Base-by-base conservation (phyloP, 2,329 filamentous ascomycete species). In the Eutypa lata region DNA sequence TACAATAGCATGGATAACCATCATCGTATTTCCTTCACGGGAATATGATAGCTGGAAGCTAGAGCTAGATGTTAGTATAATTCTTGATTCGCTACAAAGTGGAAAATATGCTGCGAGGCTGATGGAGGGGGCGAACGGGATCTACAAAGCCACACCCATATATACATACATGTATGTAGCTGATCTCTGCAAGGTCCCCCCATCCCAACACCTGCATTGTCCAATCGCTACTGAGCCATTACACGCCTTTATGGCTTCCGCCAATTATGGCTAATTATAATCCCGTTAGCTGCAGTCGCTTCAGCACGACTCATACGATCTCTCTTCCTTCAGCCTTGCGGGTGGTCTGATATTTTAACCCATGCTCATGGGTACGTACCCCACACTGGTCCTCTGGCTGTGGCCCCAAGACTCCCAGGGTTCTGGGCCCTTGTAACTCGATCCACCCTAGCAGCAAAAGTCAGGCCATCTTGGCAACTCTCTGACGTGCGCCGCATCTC, bases 261-360 rank as follows among this genome's bases (percentile, higher is more conserved):
- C 46, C 46, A 48, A 48, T 48, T 21, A 38, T 8, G 14, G 38
- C 19, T 16, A n/a, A 28, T 45, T n/a, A 14, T 28, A 26, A 13
- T 10, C 28, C 48, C 44, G 33, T 38, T 50, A 26, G 42, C 11
- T 10, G 22, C 22, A 45, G 21, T 45, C 22, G 42, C 42, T 45
- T 45, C 42, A 13, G 42, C 42, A 45, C 3, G 14, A 24, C 51
- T 53, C 51, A 50, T 53, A 50, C 51, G 51, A 53, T 53, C 26
- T 50, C 26, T 50, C 47, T 21, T 18, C 48, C 42, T 22, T 47
- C 51, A 53, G 51, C 51, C 51, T 53, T 53, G 51, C 24, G 44
- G 38, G 48, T 53, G 51, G 51, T 22, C 51, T 53, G 51, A 45
- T 45, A 38, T 4, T 38, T 38, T 14, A 5, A 38, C 13, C 13